A percentile compares a stretch with the other conserved stretches of the same genome.
phyloP scores from a whole-genome alignment of 2,329 filamentous ascomycete genomes.

The Zasmidium cellare region DNA sequence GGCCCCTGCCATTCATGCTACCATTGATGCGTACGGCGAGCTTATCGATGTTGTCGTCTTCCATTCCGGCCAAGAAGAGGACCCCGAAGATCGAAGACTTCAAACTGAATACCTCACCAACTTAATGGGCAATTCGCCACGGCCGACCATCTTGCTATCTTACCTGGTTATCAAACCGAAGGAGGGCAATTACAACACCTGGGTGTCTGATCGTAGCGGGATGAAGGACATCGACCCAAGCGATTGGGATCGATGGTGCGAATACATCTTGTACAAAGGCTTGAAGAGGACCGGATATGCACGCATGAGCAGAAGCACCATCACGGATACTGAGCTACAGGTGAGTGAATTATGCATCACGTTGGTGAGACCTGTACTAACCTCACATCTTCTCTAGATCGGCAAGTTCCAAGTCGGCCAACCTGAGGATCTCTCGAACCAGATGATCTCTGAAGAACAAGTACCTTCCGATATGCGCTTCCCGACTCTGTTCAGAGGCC shows the following conservation, averaged over 20 bases:
- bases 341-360: constrained; percentile 44
- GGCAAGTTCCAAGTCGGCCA: constrained; percentile 89
- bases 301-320: constrained; percentile 80
- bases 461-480: constrained; percentile 79
- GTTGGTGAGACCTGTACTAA: constrained; percentile 8
- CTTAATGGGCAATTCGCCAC: constrained; percentile 78
- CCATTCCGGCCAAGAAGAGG: constrained; percentile 97
- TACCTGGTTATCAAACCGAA: constrained; percentile 91
- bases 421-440: constrained; percentile 60
- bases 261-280: constrained; percentile 95
- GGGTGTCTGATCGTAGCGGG: constrained; percentile 79
- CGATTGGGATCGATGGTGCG: constrained; percentile 98
- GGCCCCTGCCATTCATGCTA: constrained; percentile 95
- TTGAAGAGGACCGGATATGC: constrained; percentile 86
- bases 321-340: constrained; percentile 96
- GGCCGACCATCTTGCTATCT: constrained; percentile 81
- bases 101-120: constrained; percentile 84
- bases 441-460: constrained; percentile 69
- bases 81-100: constrained; percentile 83
- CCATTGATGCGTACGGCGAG: constrained; percentile 86
- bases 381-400: constrained; percentile 49
- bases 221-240: constrained; percentile 93
- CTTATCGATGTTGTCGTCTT: constrained; percentile 94
- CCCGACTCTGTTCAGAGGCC: constrained; percentile 77
- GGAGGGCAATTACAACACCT: constrained; percentile 95